Percentiles rank a stretch among this genome's conserved stretches.
Conservation (phyloP, 163 green algal genomes). For the Trebouxia gelatinosa region DNA sequence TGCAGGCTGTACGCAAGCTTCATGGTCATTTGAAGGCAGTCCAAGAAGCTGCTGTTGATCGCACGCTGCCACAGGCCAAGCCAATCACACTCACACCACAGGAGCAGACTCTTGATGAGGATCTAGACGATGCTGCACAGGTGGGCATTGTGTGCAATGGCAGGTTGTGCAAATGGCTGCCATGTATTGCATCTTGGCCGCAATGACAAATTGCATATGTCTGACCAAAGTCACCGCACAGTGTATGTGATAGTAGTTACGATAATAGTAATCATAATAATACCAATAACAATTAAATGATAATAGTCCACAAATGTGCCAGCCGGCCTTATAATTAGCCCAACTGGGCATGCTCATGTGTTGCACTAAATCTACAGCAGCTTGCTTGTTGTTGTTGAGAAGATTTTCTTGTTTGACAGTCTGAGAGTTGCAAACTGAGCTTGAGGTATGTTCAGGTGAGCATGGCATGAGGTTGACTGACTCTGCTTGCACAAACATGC, state of each 20-base stretch:
- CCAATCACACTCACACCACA: slow-evolving; percentile 41
- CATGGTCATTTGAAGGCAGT: slow-evolving; percentile 62
- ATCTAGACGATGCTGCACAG: slow-evolving; percentile 78
- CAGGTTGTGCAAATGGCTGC: no score
- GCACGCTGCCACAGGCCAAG: slow-evolving; percentile 55
- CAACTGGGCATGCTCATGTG: no score
- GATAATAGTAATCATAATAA: no score
- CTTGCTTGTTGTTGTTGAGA: no score
- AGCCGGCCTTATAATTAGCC: no score
- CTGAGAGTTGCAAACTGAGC: background rate
- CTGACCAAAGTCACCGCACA: no score
- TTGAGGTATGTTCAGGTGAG: background rate
- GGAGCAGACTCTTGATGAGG: slow-evolving; percentile 64
- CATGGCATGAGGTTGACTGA: background rate
- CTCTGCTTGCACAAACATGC: background rate
- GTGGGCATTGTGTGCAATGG: slow-evolving; percentile 16
- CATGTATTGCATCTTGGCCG: no score
- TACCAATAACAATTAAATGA: no score
- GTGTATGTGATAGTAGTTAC: no score
- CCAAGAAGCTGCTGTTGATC: slow-evolving; percentile 75
- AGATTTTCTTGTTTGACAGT: background rate
- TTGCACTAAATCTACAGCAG: no score
- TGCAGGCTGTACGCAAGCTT: slow-evolving; percentile 63
- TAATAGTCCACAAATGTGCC: no score
- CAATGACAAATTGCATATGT: no score